Conservation (phyloP, 2,329 filamentous ascomycete genomes). For the Arthrobotrys megalospora region DNA sequence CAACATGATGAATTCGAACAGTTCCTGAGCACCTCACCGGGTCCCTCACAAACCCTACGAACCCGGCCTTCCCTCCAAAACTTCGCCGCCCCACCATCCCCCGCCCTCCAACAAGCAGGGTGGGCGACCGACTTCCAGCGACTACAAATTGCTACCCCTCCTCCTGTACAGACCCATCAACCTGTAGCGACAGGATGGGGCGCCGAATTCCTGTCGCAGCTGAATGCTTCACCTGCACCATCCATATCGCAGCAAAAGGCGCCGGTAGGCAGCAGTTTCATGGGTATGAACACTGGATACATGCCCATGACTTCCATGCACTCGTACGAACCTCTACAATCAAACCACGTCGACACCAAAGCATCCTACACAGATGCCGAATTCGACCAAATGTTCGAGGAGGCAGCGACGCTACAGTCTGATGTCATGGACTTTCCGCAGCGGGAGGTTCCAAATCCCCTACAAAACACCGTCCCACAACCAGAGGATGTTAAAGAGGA, state of each 20-base stretch:
- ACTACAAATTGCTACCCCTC: constrained; percentile 67
- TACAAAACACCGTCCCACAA: not conserved
- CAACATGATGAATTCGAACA: constrained; percentile 79
- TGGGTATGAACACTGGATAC: constrained; percentile 25
- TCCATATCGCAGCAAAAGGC: constrained; percentile 21
- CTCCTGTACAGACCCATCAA: constrained; percentile 17
- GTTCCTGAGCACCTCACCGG: constrained; percentile 69
- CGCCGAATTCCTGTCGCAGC: constrained; percentile 63
- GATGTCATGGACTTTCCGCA: constrained; percentile 43
- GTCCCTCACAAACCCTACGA: constrained; percentile 65
- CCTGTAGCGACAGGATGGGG: constrained; percentile 39
- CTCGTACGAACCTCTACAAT: constrained; percentile 3
- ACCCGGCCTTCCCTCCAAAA: constrained; percentile 38
- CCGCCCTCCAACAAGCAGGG: constrained; percentile 63
- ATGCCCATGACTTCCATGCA: constrained; percentile 2
- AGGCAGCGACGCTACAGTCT: constrained; percentile 32
- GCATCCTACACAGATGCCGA: constrained; percentile 54
- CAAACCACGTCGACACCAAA: constrained; percentile 17
- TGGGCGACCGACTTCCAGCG: constrained; percentile 70
- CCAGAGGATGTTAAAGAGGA: constrained; percentile 50
- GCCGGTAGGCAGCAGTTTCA: not conserved
- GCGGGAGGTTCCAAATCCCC: constrained; percentile 32
- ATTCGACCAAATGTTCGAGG: constrained; percentile 61
- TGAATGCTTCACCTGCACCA: constrained; percentile 65
- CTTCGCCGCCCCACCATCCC: constrained; percentile 58